These are phyloP conservation scores for Pterulicium gracile DNA, from an alignment of 1,284 basidiomycete genomes.

Conservation along the genomic window DNA sequence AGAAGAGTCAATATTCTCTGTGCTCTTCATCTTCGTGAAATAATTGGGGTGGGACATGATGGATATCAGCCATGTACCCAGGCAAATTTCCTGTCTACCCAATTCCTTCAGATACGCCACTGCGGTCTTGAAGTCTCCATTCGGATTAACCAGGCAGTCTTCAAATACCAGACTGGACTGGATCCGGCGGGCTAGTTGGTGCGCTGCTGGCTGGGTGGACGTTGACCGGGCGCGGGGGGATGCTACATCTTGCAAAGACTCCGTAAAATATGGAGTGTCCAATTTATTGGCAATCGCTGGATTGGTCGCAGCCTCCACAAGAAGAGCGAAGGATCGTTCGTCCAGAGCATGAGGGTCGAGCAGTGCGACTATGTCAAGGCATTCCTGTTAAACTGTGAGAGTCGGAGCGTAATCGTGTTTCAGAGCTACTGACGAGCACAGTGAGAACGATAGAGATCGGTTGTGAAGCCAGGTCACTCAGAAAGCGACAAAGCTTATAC, in stretches of 20 bases:
- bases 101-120: constrained; percentile 45
- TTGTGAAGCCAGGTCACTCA: constrained; percentile 17
- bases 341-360: constrained; percentile 45
- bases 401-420: no score
- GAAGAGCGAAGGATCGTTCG: constrained; percentile 38
- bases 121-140: constrained; percentile 37
- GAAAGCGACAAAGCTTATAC: background rate
- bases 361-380: constrained; percentile 38
- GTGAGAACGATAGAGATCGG: constrained; percentile 22
- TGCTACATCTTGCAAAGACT: constrained; percentile 29
- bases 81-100: constrained; percentile 48
- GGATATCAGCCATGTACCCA: constrained; percentile 61
- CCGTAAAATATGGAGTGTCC: constrained; percentile 27
- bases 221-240: constrained; percentile 26
- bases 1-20: no score
- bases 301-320: constrained; percentile 54
- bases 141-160: constrained; percentile 42
- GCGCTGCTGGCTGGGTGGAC: constrained; percentile 30
- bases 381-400: constrained; percentile 41
- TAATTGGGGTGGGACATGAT: constrained; percentile 49
- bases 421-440: constrained; percentile 9
- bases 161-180: constrained; percentile 50
- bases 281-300: constrained; percentile 44
- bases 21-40: constrained; percentile 32
- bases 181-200: constrained; percentile 36